Evolutionary conservation across 768 basidiomycete genomes (phyloP), one percentile per base, ranked within the genome.

Genomic region (Tricholoma matsutake): DNA sequence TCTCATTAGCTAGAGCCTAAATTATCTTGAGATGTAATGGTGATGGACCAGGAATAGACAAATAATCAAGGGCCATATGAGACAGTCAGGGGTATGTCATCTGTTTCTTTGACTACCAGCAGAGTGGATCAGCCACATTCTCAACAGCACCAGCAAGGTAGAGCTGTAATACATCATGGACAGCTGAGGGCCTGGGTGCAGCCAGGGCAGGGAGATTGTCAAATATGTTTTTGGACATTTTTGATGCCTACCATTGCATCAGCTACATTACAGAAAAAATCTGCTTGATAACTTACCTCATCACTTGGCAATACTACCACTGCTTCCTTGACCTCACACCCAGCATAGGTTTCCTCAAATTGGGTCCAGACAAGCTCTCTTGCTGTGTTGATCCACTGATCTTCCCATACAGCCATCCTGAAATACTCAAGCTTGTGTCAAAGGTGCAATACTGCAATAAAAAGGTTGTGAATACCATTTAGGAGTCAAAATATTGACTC

Each of bases 391-490:
- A 41, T 41, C 39, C 14, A 16, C 13, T 6, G 13, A 14, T 41
- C 39, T 16, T 2, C 16, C 39, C 39, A 41, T 2, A 11, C 39
- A 16, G 39, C 39, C 13, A 14, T 14, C 39, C 16, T 41, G 16
- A 41, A 41, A 14, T 41, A 41, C 6, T 11, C 16, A 6, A 41
- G 39, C 39, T 41, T 41, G 39, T 41, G 39, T 16, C 39, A 16
- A 41, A 14, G 39, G 61, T 73, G 66, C 0, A 57, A 35, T 6
- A 73, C 73, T 56, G 75, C 71, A 1, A 75, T 61, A 2, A 75
- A 39, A n/a, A n/a, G n/a, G 73, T 73, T 11, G 2, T 4, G 49
- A 22, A 31, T 16, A 29, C 45, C 6, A 56, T 7, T 35, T 43
- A 34, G 4, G 25, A 39, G 13, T 25, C 13, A 41, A n/a, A 62